Base-by-base conservation (phyloP, 2,329 filamentous ascomycete genomes). In the Madurella fahalii region DNA sequence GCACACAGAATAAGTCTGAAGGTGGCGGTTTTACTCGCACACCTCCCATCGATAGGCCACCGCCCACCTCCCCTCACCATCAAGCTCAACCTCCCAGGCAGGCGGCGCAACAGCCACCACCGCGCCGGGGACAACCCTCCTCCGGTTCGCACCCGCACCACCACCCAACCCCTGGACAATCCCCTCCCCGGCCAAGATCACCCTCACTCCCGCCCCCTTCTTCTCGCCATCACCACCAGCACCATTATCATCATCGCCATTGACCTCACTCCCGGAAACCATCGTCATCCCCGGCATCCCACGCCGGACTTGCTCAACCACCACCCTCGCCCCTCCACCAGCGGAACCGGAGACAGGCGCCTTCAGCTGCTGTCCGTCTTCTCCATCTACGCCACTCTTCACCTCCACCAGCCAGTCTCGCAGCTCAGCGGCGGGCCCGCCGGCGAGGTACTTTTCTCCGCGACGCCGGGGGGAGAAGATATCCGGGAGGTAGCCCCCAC, bases 391-490 rank as follows among this genome's bases (percentile, higher is more conserved):
- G 16, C 62, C 64, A 1, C 69, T 67, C 56, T 75, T 74, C 40
- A 73, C 68, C 47, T 73, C 72, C 40, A 76, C 68, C 32, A 77
- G 68, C 74, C 74, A 77, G 63, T 73, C 70, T 7, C 74, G 69
- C 9, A 77, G 62, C 53, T 72, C 69, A 2, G 72, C 68, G 2
- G 74, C 74, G 12, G 77, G 66, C 0, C 74, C 74, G 13, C 72
- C 72, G 0, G 70, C 59, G 4, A 74, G 54, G 47, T 74, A 75
- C 58, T 59, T 63, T 61, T 32, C 66, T 67, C 13, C 70, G 58
- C 41, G 63, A 32, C 65, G 68, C 37, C 67, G 69, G 1, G 73
- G 72, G 5, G 73, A 75, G 59, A 75, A 74, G 17, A 62, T 66
- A 34, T 73, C 72, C 3, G 72, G 68, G 0, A 70, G 59, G 8